These are phyloP conservation scores for Globisporangium nodosum DNA, from an alignment of 352 stramenopile genomes.

Conservation along the genomic window DNA sequence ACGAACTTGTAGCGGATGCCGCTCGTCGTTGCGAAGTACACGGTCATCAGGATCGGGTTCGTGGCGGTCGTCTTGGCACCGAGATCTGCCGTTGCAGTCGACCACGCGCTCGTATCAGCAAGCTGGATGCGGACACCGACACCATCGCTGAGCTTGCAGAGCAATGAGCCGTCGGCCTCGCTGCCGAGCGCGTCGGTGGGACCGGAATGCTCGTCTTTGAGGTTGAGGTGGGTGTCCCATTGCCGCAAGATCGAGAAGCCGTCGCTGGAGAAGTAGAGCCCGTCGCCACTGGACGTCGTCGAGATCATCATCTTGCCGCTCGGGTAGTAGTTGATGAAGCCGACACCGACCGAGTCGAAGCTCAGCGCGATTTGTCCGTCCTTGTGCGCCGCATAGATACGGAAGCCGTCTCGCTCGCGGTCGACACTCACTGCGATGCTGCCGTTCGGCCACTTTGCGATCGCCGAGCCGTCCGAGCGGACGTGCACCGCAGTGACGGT, in stretches of 20 bases:
- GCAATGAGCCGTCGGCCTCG: constrained; percentile 34
- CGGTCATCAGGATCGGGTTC: constrained; percentile 31
- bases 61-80: no score
- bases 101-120: neutral
- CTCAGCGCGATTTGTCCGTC: constrained; percentile 62
- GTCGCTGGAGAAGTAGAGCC: constrained; percentile 45
- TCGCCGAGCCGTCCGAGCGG: constrained; percentile 50
- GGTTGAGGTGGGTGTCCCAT: constrained; percentile 35
- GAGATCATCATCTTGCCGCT: constrained; percentile 70
- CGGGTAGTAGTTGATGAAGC: constrained; percentile 77
- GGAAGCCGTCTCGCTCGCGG: constrained; percentile 49
- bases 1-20: constrained; percentile 40
- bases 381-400: constrained; percentile 66
- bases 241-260: constrained; percentile 43
- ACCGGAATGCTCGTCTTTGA: constrained; percentile 42
- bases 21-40: constrained; percentile 37
- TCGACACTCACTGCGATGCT: constrained; percentile 66
- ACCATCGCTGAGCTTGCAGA: constrained; percentile 44
- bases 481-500: constrained; percentile 47
- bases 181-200: constrained; percentile 22
- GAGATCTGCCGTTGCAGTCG: neutral
- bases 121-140: constrained; percentile 38
- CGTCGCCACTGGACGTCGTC: constrained; percentile 56
- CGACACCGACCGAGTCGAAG: constrained; percentile 55
- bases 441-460: constrained; percentile 63